Conservation (phyloP, 2,329 filamentous ascomycete genomes). For the Aspergillus nomiae region DNA sequence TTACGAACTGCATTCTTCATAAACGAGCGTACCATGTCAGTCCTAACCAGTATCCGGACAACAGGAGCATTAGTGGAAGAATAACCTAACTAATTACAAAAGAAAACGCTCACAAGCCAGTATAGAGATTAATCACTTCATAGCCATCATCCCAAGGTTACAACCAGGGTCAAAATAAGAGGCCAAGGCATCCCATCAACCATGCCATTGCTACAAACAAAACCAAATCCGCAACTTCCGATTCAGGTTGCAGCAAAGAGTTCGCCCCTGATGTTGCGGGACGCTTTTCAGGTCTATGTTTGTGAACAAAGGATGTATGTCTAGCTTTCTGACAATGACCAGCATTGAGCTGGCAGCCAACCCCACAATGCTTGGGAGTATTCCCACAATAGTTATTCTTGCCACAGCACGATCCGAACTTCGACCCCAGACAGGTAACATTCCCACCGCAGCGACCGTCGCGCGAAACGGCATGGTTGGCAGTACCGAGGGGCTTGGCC, state of each 20-base stretch:
- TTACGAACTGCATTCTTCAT: background rate
- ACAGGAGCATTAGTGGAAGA: background rate
- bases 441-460: conserved; percentile 39
- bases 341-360: conserved; percentile 32
- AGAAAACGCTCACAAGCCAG: background rate
- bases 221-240: conserved; percentile 7
- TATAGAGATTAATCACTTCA: background rate
- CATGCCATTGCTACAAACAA: conserved; percentile 13
- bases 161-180: background rate
- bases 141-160: background rate
- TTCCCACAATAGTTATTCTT: conserved; percentile 33
- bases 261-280: conserved; percentile 16
- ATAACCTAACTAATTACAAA: background rate
- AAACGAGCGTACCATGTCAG: background rate
- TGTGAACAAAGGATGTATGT: background rate
- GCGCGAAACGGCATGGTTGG: conserved; percentile 19
- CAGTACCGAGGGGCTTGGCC: conserved; percentile 9
- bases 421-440: conserved; percentile 37
- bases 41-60: background rate
- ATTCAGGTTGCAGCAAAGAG: background rate
- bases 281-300: background rate
- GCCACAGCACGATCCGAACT: conserved; percentile 38
- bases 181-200: conserved; percentile 1
- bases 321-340: conserved; percentile 19
- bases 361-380: conserved; percentile 31